A percentile compares a stretch with the other conserved stretches of the same genome.
These are phyloP conservation scores for Melampsora americana DNA, from an alignment of 1,284 basidiomycete genomes.

Conservation along the genomic window DNA sequence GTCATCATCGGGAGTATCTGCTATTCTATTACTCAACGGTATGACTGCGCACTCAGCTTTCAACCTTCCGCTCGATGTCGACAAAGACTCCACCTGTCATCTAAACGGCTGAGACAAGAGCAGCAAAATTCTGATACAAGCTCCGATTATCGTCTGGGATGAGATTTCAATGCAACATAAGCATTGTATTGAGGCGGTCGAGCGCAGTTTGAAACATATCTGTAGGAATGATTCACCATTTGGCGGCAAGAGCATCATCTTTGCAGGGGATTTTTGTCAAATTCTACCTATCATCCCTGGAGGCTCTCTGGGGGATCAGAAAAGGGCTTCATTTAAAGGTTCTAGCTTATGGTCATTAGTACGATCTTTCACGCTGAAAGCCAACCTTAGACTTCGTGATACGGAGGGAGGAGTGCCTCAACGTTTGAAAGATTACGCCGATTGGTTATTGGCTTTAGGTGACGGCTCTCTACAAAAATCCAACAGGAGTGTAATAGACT, in stretches of 20 bases:
- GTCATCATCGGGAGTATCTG: not conserved
- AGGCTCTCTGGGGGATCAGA: not conserved
- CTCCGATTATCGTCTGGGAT: conserved; percentile 22
- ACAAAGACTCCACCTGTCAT: not conserved
- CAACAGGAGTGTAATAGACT: too few species aligned
- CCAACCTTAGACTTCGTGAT: not conserved
- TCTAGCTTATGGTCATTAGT: not conserved
- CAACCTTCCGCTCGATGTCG: not conserved
- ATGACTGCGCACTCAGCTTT: conserved; percentile 1
- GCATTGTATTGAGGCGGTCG: not conserved
- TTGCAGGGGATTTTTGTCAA: conserved; percentile 7
- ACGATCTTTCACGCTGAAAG: not conserved
- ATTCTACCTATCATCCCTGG: not conserved
- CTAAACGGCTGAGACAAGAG: not conserved
- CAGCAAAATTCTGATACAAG: not conserved
- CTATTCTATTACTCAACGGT: not conserved
- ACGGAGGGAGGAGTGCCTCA: too few species aligned
- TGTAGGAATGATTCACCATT: not conserved
- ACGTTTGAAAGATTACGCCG: not conserved
- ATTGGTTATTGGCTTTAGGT: not conserved
- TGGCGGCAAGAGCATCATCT: not conserved
- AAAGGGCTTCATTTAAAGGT: not conserved
- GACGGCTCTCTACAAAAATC: not conserved
- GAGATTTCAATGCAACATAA: conserved; percentile 13
- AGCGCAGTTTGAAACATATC: not conserved